Percentiles rank a stretch among this genome's conserved stretches.
These are phyloP conservation scores for Coniochaeta prunicola DNA, from an alignment of 2,329 filamentous ascomycete species.

Conservation along the genomic window DNA sequence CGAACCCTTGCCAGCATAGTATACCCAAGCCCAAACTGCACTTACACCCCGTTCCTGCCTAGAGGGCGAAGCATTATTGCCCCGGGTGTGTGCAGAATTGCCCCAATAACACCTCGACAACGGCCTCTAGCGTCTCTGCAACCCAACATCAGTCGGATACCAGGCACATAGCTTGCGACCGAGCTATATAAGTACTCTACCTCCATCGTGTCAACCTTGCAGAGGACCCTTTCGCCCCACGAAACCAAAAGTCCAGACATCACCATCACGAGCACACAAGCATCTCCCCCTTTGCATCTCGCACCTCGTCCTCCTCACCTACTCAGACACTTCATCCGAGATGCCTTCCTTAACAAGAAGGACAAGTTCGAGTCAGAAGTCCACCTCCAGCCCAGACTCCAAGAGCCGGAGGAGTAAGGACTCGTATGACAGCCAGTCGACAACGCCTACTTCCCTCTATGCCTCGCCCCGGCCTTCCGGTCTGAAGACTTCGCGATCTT, in stretches of 20 bases:
- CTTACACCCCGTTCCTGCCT: neutral
- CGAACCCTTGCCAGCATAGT: neutral
- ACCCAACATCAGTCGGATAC: neutral
- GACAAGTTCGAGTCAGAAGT: conserved; percentile 23
- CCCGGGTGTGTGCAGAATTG: neutral
- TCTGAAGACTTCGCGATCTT: conserved; percentile 21
- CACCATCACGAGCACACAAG: conserved; percentile 3
- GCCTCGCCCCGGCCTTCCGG: conserved; percentile 30
- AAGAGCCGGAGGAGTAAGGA: conserved; percentile 30
- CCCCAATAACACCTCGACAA: neutral
- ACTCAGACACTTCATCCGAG: conserved; percentile 8
- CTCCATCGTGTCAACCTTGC: neutral
- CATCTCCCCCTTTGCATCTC: neutral
- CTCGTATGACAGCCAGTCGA: conserved; percentile 38
- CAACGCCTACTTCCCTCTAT: conserved; percentile 37
- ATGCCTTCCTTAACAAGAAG: conserved; percentile 27
- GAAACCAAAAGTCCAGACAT: conserved; percentile 4
- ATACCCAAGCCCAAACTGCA: neutral
- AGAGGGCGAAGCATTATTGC: neutral
- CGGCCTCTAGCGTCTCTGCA: neutral
- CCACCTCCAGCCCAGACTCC: conserved; percentile 28
- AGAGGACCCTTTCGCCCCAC: neutral
- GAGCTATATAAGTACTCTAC: conserved; percentile 1
- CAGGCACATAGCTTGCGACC: neutral
- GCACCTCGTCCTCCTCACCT: conserved; percentile 1